Base-by-base conservation (phyloP, 1,284 basidiomycete genomes). In the Athelia sp. region DNA sequence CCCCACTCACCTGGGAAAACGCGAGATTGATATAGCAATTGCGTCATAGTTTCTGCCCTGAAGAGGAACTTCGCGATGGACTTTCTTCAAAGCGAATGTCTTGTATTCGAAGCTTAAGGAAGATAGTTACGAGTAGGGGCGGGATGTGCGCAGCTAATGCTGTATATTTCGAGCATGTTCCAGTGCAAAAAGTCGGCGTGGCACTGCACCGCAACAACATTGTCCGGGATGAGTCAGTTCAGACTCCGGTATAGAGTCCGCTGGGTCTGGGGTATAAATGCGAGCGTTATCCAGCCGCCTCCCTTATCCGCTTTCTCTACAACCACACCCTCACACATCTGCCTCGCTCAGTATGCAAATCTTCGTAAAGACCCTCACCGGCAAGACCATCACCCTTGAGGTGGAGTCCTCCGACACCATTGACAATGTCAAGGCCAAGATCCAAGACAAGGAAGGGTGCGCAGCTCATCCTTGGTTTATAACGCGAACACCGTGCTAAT, bases 341-440 rank as follows among this genome's bases (percentile, higher is more conserved):
- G 8, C 13, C n/a, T 23, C 9, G 4, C 45, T 34, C 26, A 44
- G 43, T 49, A 90, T 90, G 88, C 87, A 90, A 70, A 90, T 90
- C 63, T 90, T 91, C 64, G 87, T 90, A 22, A 90, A 90, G 72
- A 85, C 81, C 54, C 74, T 93, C 50, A 93, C 92, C 35, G 91
- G 91, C 58, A 93, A 92, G 80, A 90, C 90, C 52, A 92, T 93
- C 73, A 90, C 89, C 51, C 81, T 90, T 56, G 89, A 92, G 74
- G 88, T 92, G 46, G 87, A 90, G 72, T 88, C 86, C 23, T 86
- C 82, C 10, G 87, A 91, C 71, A 90, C 88, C 49, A 90, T 90
- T 62, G 87, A 90, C 71, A 88, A 89, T 58, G 84, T 87, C 61
- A 85, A 86, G 74, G 76, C 82, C 58, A 87, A 86, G 78, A 87